Evolutionary conservation across 1,284 basidiomycete species (phyloP).

Genomic region (Ustilago bromivora): DNA sequence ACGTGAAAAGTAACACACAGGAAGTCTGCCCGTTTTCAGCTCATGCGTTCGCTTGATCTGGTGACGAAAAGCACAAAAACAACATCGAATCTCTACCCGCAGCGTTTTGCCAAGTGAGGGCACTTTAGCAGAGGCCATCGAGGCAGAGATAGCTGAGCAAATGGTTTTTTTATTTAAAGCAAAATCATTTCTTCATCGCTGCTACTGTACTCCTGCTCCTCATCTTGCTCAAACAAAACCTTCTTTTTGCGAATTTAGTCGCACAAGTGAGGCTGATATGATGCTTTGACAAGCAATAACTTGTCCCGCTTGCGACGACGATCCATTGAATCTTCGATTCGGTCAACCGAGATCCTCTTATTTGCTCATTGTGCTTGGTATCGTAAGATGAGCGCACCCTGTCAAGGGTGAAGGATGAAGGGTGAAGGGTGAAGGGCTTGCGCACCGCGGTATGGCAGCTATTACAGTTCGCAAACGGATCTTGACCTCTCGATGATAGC

Average conservation of each 20-base stretch:
- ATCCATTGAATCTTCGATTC: background rate
- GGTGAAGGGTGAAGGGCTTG: background rate
- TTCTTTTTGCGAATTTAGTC: constrained; percentile 1
- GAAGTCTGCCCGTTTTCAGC: constrained; percentile 5
- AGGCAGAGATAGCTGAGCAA: constrained; percentile 2
- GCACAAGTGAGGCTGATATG: constrained; percentile 11
- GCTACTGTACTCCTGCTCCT: background rate
- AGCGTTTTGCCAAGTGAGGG: background rate
- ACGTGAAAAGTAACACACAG: background rate
- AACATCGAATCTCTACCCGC: constrained; percentile 29
- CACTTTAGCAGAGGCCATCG: constrained; percentile 10
- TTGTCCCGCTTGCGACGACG: background rate
- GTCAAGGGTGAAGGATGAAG: background rate
- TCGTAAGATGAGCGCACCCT: background rate
- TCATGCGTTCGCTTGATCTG: constrained; percentile 31
- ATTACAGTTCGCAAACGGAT: background rate
- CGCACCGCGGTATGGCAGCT: background rate
- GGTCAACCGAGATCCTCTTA: background rate
- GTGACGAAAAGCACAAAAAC: constrained; percentile 16
- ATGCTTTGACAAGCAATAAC: constrained; percentile 25
- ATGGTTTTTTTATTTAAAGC: background rate
- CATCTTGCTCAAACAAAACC: background rate
- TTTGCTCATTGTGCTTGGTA: background rate
- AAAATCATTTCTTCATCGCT: background rate
- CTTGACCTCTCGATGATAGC: background rate